Evolutionary conservation across 768 basidiomycete species (phyloP), one percentile per base, ranked within the genome.

Genomic region (Antrodiella citrinella): DNA sequence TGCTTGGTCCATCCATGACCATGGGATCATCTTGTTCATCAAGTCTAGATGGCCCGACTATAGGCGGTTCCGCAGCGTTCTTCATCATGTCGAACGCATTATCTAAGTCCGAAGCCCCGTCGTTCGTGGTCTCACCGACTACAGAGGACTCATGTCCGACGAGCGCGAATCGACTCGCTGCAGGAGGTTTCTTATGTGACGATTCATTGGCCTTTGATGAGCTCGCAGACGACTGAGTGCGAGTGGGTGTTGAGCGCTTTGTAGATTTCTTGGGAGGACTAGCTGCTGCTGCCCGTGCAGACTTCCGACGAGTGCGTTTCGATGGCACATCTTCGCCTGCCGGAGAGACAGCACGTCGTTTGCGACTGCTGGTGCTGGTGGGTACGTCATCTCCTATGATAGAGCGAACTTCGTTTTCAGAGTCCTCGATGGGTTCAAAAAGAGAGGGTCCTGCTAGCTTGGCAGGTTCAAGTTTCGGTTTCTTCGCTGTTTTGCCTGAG

Each of bases 401-500:
- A 3, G 43, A 21, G 35, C 45, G 47, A 3, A 45, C 48, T 38
- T 53, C 48, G n/a, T 19, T 35, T 26, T 53, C 47, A n/a, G 52
- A 53, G 10, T 52, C 51, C n/a, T 15, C 22, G 18, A 9, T 12
- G 4, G n/a, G n/a, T n/a, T n/a, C n/a, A n/a, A n/a, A n/a, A n/a
- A 18, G 26, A 38, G 30, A 12, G 18, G 35, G 35, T 18, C 18
- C 18, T 7, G 44, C 44, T 19, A 19, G 7, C 45, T 48, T 44
- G 35, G 18, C 10, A 38, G n/a, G n/a, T n/a, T 38, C 35, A 38
- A 38, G 35, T 10, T 18, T 38, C 10, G 35, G 35, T 18, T 38
- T 38, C 10, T 18, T 10, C 10, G 10, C 18, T 10, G 18, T 10
- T 10, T 38, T 38, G 10, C 35, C 18, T 38, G 10, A 18, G 10